Evolutionary conservation across 2,329 filamentous ascomycete species (phyloP).

Genomic region (Ophiocordyceps camponoti-leonardi): DNA sequence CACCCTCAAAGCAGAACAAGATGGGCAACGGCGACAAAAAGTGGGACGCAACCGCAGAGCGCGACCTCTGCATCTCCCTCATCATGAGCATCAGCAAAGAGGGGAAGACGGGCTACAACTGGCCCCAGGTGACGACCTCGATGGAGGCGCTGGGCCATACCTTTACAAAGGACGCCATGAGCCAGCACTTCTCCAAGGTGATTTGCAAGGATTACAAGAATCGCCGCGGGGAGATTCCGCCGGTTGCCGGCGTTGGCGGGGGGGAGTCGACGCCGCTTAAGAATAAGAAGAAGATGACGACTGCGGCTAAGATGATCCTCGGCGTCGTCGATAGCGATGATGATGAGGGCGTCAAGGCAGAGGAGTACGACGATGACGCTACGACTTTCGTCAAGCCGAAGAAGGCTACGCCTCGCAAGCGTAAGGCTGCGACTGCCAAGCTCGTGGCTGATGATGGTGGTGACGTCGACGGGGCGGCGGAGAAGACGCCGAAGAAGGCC

Average conservation of each 20-base stretch:
- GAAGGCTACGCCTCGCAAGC: constrained; percentile 3
- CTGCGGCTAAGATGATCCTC: no score
- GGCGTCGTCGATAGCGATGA: no score
- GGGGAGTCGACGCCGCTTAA: no score
- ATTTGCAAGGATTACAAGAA: neutral
- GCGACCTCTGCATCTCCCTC: constrained; percentile 20
- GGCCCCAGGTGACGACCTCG: constrained; percentile 12
- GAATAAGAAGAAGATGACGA: no score
- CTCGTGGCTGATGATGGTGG: constrained; percentile 1
- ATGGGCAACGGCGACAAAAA: constrained; percentile 17
- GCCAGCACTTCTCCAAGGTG: neutral
- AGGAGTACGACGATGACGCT: no score
- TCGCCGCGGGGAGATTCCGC: neutral
- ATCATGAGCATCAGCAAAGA: constrained; percentile 11
- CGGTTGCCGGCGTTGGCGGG: no score
- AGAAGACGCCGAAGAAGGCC: no score
- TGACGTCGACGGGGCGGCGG: no score
- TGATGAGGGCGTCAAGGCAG: no score
- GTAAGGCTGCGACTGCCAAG: constrained; percentile 3
- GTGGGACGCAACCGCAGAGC: constrained; percentile 18
- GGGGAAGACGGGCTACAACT: constrained; percentile 13
- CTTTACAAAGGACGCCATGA: constrained; percentile 20
- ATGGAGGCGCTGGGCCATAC: constrained; percentile 16
- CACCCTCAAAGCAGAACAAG: neutral
- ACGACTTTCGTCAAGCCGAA: no score